These are phyloP conservation scores for Trifolium subterraneum DNA, from an alignment of 306 rosid species.

Conservation along the genomic window DNA sequence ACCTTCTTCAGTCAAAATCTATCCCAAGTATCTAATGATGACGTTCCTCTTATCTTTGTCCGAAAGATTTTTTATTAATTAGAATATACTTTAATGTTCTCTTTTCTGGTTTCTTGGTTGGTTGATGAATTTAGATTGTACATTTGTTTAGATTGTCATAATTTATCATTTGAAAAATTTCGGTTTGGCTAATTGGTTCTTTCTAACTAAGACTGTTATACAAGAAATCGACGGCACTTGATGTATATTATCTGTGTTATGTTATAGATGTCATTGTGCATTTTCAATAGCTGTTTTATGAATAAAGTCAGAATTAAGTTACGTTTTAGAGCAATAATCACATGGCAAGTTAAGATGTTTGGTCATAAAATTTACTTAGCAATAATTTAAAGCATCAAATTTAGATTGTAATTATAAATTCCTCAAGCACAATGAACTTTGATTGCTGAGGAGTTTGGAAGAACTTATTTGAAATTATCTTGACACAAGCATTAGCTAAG, in stretches of 20 bases:
- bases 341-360: conserved; percentile 28
- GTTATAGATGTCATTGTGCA: conserved; percentile 25
- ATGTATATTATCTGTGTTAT: conserved; percentile 20
- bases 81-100: conserved; percentile 15
- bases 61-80: conserved; percentile 16
- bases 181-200: conserved; percentile 1
- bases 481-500: background rate
- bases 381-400: conserved; percentile 27
- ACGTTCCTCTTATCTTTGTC: conserved; percentile 22
- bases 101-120: conserved; percentile 23
- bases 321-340: conserved; percentile 29
- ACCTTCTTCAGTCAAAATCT: conserved; percentile 75
- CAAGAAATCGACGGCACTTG: conserved; percentile 26
- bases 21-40: conserved; percentile 59
- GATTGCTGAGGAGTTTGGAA: background rate
- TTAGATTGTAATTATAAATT: background rate
- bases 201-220: conserved; percentile 20
- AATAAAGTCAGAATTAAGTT: conserved; percentile 25
- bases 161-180: conserved; percentile 38
- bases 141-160: conserved; percentile 39
- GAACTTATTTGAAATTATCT: conserved; percentile 2
- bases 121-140: conserved; percentile 43
- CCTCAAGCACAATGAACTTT: background rate
- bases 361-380: background rate
- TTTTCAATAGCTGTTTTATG: conserved; percentile 20